Evolutionary conservation across 2,329 filamentous ascomycete species (phyloP), one percentile per base, ranked within the genome.

Genomic region (Lasiodiplodia gonubiensis): DNA sequence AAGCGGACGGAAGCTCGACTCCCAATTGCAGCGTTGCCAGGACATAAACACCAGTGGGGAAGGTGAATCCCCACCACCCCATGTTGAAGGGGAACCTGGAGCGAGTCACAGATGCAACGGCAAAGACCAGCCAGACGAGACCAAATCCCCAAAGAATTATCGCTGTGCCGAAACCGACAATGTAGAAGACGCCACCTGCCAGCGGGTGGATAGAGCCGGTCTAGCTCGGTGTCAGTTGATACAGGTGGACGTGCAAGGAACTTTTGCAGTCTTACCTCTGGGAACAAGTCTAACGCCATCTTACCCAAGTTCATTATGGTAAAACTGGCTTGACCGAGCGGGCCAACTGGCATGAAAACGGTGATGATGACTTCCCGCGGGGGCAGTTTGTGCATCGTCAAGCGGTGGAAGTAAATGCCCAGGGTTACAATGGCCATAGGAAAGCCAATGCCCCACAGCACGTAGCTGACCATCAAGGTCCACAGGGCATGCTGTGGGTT

Each of bases 391-490:
- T 92, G 86, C 2, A 92, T 76, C 4, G 86, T 88, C 11, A 92
- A 81, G 12, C 90, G 87, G 68, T 90, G 87, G 73, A 90, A 91
- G 77, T 92, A 92, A 46, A 92, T 84, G 12, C 86, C 87, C 30
- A 92, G 79, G 23, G 91, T 84, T 51, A 85, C 83, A 76, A 89
- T 84, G 1, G 89, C 86, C 61, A 92, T 77, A 0, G 85, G 86
- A 2, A 84, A 83, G 4, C 88, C 87, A 67, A 88, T 86, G 0
- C 89, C 89, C 88, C 88, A 92, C 70, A 92, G 85, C 18, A 91
- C 80, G 73, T 92, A 92, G 3, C 84, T 88, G 18, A 82, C 81
- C n/a, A 91, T 79, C 25, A 92, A 72, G 0, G 90, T 92, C 46
- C 84, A 85, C 23, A 90, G 75, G 4, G 87, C 87, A 70, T 88